phyloP scores from a whole-genome alignment of 176 grass and related monocot species.

The Aegilops bicornis region DNA sequence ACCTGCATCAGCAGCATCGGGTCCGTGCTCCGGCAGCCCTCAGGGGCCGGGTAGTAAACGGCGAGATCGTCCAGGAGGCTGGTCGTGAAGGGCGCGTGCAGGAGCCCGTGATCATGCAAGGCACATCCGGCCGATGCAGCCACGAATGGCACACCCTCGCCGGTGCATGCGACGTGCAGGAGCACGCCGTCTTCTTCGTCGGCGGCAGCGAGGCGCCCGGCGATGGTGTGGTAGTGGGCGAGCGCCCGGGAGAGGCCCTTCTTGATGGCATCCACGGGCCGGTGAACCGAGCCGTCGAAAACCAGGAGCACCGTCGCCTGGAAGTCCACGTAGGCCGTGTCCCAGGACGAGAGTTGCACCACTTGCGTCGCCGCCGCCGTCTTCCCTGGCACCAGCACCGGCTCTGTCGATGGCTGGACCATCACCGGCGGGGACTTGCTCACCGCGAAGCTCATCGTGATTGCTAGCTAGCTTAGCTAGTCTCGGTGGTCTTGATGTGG shows the following conservation, averaged over 20 bases:
- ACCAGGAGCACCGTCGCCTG: not conserved
- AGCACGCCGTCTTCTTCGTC: not conserved
- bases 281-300: not conserved
- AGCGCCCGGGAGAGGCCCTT: conserved; percentile 26
- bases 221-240: conserved; percentile 40
- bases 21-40: not conserved
- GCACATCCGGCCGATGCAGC: not conserved
- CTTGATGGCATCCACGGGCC: conserved; percentile 20
- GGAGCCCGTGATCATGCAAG: not conserved
- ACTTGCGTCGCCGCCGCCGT: not conserved
- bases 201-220: conserved; percentile 17
- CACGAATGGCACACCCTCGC: not conserved
- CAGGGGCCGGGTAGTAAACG: not conserved
- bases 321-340: not conserved
- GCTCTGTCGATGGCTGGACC: not conserved
- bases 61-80: not conserved
- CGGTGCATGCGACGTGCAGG: not conserved
- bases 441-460: too few relatives aligned
- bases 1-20: conserved; percentile 30
- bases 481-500: too few relatives aligned
- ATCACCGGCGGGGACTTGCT: too few relatives aligned
- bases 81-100: not conserved
- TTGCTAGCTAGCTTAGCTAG: too few relatives aligned
- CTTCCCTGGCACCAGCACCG: not conserved
- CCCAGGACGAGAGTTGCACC: conserved; percentile 8